These are phyloP conservation scores for Ophiosphaerella korrae DNA, from an alignment of 2,329 filamentous ascomycete species.

Conservation along the genomic window DNA sequence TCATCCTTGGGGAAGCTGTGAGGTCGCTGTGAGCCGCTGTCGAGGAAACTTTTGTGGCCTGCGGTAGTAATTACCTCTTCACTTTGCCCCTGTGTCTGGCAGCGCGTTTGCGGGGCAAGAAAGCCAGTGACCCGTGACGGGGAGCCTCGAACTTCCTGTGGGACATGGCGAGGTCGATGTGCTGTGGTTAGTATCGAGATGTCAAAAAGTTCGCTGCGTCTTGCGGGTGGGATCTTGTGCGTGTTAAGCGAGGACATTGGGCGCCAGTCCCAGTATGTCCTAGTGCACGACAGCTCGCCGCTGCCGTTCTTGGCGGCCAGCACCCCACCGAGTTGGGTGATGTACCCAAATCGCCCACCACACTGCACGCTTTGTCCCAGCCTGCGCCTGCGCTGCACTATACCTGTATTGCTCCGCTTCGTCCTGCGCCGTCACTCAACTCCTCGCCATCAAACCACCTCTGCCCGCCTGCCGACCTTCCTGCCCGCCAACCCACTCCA, in stretches of 20 bases:
- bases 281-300: not conserved
- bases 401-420: constrained; percentile 15
- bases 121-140: constrained; percentile 79
- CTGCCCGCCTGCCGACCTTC: not conserved
- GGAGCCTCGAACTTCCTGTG: constrained; percentile 82
- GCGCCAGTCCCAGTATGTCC: not conserved
- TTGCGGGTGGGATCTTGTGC: constrained; percentile 5
- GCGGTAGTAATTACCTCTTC: constrained; percentile 80
- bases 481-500: constrained; percentile 16
- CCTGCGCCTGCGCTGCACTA: constrained; percentile 29
- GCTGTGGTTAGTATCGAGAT: constrained; percentile 44
- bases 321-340: constrained; percentile 17
- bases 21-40: constrained; percentile 31
- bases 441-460: constrained; percentile 23
- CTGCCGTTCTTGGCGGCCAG: constrained; percentile 9
- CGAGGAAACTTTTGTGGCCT: constrained; percentile 19
- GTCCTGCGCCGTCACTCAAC: constrained; percentile 22
- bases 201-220: constrained; percentile 22
- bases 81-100: constrained; percentile 95
- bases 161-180: constrained; percentile 52
- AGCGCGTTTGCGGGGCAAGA: constrained; percentile 76
- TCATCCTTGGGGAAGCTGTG: constrained; percentile 99
- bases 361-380: constrained; percentile 15
- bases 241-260: constrained; percentile 10
- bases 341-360: constrained; percentile 23